Conservation (phyloP, 1,284 basidiomycete species). For the Cutaneotrichosporon mucoides region DNA sequence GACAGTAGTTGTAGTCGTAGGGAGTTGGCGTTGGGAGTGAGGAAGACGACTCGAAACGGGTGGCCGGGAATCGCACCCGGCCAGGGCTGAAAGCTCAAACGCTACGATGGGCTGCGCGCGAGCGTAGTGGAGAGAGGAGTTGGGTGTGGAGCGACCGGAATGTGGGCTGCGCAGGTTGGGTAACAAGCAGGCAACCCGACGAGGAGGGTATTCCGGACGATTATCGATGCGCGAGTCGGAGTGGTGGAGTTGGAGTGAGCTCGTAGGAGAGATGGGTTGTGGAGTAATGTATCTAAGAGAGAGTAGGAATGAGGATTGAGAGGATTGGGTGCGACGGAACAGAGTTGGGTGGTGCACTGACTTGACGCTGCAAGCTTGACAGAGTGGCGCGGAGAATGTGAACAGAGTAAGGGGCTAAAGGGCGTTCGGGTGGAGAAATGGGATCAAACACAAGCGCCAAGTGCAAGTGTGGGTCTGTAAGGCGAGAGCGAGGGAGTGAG, state of each 20-base stretch:
- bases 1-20: too few relatives aligned
- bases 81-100: slow-evolving; percentile 5
- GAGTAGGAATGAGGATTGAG: not conserved
- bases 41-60: not conserved
- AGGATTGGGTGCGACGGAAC: too few relatives aligned
- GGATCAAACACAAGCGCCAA: too few relatives aligned
- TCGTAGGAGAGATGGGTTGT: not conserved
- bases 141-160: slow-evolving; percentile 1
- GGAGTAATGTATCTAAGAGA: too few relatives aligned
- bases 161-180: not conserved
- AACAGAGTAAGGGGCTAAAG: too few relatives aligned
- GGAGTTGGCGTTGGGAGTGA: not conserved
- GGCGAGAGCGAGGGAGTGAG: too few relatives aligned
- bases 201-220: not conserved
- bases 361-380: too few relatives aligned
- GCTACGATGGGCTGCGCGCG: not conserved
- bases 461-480: too few relatives aligned
- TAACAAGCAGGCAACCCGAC: not conserved
- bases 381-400: too few relatives aligned
- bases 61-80: slow-evolving; percentile 26
- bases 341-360: too few relatives aligned
- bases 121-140: not conserved
- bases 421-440: too few relatives aligned
- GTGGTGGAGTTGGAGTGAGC: not conserved
- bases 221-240: too few relatives aligned